Conservation (phyloP, 805 yeast species). For the Ogataea trehaloabstinens region DNA sequence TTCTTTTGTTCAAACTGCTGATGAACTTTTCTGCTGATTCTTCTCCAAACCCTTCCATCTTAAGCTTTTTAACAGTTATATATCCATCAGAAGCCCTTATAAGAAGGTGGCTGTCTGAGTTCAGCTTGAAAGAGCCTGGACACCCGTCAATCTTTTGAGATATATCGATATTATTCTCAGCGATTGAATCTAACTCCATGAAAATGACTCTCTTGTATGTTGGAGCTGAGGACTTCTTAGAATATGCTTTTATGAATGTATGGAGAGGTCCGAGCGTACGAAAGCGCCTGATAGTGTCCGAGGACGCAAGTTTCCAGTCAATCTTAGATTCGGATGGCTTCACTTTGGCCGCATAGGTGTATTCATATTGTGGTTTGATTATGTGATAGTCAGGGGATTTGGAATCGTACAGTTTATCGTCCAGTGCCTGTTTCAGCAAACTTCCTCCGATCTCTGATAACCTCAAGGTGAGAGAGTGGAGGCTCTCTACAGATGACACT, state of each 20-base stretch:
- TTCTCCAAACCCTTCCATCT: slow-evolving; percentile 52
- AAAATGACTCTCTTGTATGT: slow-evolving; percentile 44
- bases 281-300: slow-evolving; percentile 40
- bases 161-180: slow-evolving; percentile 4
- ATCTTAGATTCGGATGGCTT: slow-evolving; percentile 40
- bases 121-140: slow-evolving; percentile 28
- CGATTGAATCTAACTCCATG: slow-evolving; percentile 31
- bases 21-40: slow-evolving; percentile 48
- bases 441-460: slow-evolving; percentile 64
- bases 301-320: slow-evolving; percentile 42
- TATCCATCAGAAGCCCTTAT: slow-evolving; percentile 45
- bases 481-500: slow-evolving; percentile 44
- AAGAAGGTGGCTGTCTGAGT: slow-evolving; percentile 21
- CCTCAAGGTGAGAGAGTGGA: slow-evolving; percentile 42
- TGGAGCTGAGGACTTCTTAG: slow-evolving; percentile 24
- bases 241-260: slow-evolving; percentile 39
- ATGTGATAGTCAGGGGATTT: slow-evolving; percentile 10
- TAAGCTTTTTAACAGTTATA: slow-evolving; percentile 38
- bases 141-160: too few species aligned
- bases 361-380: slow-evolving; percentile 29
- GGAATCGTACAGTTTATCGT: slow-evolving; percentile 28
- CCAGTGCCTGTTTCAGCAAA: slow-evolving; percentile 47
- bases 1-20: slow-evolving; percentile 42
- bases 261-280: slow-evolving; percentile 58
- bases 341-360: slow-evolving; percentile 60